phyloP scores from a whole-genome alignment of 2,329 filamentous ascomycete species.

The Fusarium nodosum region DNA sequence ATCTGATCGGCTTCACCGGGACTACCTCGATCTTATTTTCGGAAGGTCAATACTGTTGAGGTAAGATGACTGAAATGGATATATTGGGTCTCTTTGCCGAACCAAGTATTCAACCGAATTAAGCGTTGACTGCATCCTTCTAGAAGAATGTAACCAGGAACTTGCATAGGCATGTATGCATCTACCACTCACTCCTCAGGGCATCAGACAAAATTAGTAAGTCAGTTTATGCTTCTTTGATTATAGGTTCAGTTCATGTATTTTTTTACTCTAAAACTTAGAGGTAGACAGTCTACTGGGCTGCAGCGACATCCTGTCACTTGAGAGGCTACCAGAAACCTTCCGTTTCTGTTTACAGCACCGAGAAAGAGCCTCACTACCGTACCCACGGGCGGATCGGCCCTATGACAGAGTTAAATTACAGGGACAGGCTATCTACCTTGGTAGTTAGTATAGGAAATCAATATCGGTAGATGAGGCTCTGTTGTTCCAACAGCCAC shows the following conservation, averaged over 20 bases:
- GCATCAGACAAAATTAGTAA: no score
- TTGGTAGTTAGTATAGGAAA: neutral
- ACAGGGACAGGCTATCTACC: conserved; percentile 13
- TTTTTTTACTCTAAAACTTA: no score
- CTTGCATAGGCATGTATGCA: conserved; percentile 17
- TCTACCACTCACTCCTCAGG: neutral
- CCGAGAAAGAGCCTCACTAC: conserved; percentile 15
- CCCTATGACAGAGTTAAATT: conserved; percentile 13
- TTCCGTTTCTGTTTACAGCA: conserved; percentile 1
- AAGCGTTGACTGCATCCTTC: neutral
- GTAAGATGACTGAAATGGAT: conserved; percentile 8
- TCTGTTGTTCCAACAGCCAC: conserved; percentile 11
- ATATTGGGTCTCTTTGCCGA: conserved; percentile 1
- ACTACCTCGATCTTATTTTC: neutral
- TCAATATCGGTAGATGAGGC: conserved; percentile 14
- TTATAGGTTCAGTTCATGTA: no score
- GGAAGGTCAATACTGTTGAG: conserved; percentile 15
- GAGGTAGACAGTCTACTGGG: neutral
- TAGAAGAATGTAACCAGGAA: conserved; percentile 4
- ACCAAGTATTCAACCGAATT: neutral
- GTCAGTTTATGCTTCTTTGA: no score
- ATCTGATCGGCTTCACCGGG: conserved; percentile 23
- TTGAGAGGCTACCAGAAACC: neutral
- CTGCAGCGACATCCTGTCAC: conserved; percentile 15
- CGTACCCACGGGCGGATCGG: conserved; percentile 26